These are phyloP conservation scores for Sanghuangporus baumii DNA, from an alignment of 1,284 basidiomycete species.

Conservation along the genomic window DNA sequence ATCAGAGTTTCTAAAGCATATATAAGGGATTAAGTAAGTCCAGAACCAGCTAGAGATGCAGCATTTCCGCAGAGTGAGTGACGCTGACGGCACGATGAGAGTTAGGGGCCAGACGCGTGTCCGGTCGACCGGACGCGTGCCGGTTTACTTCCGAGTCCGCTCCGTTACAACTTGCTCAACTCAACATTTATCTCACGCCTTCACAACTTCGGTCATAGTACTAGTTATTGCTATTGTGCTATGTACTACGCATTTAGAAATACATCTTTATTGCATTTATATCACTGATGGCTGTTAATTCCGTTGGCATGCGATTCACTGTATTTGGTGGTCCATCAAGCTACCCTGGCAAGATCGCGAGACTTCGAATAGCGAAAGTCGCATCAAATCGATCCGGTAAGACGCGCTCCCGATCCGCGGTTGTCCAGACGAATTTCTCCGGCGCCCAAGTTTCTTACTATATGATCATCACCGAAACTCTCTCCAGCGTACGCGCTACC, in stretches of 20 bases:
- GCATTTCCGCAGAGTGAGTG: background rate
- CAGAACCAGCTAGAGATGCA: background rate
- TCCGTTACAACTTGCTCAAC: background rate
- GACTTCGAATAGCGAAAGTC: constrained; percentile 18
- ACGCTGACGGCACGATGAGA: background rate
- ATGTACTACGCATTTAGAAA: background rate
- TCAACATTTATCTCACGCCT: background rate
- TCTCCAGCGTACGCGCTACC: constrained; percentile 53
- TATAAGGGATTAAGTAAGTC: background rate
- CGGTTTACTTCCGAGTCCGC: background rate
- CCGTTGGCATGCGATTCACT: background rate
- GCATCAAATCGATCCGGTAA: constrained; percentile 16
- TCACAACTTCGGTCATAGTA: background rate
- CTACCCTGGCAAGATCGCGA: background rate
- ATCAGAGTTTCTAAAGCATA: background rate
- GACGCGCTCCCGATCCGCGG: constrained; percentile 27
- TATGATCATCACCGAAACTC: constrained; percentile 29
- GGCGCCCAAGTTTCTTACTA: constrained; percentile 2
- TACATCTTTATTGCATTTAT: constrained; percentile 7
- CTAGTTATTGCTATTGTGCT: background rate
- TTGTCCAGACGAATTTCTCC: constrained; percentile 15
- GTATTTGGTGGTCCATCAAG: background rate
- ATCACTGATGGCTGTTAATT: background rate
- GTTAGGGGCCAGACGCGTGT: background rate
- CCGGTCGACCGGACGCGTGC: background rate